Evolutionary conservation across 495 filamentous ascomycete genomes (phyloP).

Genomic region (Aspergillus taichungensis): DNA sequence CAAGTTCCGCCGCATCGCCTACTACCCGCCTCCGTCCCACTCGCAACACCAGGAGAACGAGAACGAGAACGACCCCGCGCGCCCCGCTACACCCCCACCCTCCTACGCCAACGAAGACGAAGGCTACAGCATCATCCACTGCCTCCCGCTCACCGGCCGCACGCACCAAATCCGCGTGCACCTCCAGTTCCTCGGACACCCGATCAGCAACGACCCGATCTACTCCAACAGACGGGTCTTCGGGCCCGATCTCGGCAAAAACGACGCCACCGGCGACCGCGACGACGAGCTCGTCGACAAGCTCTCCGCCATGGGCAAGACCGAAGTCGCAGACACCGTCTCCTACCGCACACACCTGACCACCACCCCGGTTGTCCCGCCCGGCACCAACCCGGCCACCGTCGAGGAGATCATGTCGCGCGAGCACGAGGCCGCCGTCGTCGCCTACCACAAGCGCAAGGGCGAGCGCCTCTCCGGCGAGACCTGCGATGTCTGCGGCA

Average conservation of each 20-base stretch:
- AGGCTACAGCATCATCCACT: slow-evolving; percentile 92
- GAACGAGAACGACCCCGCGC: slow-evolving; percentile 23
- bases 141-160: slow-evolving; percentile 83
- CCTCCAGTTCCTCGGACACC: slow-evolving; percentile 87
- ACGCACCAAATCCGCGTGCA: slow-evolving; percentile 96
- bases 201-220: slow-evolving; percentile 94
- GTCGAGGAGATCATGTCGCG: slow-evolving; percentile 36
- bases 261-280: slow-evolving; percentile 56
- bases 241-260: slow-evolving; percentile 65
- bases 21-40: slow-evolving; percentile 53
- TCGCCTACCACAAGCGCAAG: slow-evolving; percentile 64
- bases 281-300: slow-evolving; percentile 86
- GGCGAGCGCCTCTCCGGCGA: slow-evolving; percentile 90
- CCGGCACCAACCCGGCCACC: slow-evolving; percentile 28
- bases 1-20: slow-evolving; percentile 80
- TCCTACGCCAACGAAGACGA: slow-evolving; percentile 28
- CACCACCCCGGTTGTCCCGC: slow-evolving; percentile 31
- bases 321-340: slow-evolving; percentile 80
- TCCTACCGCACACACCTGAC: slow-evolving; percentile 55
- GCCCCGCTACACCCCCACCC: slow-evolving; percentile 25
- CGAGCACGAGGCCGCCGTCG: slow-evolving; percentile 77
- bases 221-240: slow-evolving; percentile 92
- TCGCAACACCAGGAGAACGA: slow-evolving; percentile 7
- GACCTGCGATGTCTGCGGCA: slow-evolving; percentile 69
- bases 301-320: slow-evolving; percentile 84